These are phyloP conservation scores for Ilex aquifolium DNA, from an alignment of 257 asterid genomes.

Conservation along the genomic window DNA sequence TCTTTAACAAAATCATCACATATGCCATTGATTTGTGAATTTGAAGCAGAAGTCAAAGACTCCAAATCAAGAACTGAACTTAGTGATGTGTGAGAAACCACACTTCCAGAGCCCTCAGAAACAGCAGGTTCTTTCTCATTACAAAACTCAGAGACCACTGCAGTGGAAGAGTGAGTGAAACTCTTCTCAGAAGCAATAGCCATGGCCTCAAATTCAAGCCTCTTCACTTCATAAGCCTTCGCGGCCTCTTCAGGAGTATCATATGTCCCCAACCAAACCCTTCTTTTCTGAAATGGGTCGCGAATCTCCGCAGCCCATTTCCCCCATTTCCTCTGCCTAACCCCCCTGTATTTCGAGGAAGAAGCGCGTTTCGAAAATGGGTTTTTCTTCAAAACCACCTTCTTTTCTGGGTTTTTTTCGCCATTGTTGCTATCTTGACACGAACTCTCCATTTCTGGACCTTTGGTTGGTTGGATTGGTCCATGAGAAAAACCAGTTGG, in stretches of 20 bases:
- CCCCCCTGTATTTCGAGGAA: conserved; percentile 15
- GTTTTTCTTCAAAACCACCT: neutral
- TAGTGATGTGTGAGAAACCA: conserved; percentile 39
- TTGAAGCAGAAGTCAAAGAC: conserved; percentile 25
- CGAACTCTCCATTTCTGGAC: neutral
- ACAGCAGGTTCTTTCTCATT: conserved; percentile 3
- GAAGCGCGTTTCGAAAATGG: neutral
- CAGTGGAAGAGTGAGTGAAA: conserved; percentile 14
- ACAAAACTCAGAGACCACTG: conserved; percentile 12
- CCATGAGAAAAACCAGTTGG: neutral
- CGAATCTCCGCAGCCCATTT: conserved; percentile 33
- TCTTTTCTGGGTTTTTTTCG: neutral
- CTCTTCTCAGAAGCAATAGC: conserved; percentile 20
- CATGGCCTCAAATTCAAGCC: conserved; percentile 15
- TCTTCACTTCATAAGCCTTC: conserved; percentile 15
- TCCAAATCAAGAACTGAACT: conserved; percentile 50
- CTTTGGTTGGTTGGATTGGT: neutral
- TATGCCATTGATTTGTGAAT: neutral
- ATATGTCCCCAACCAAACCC: conserved; percentile 30
- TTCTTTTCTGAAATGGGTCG: conserved; percentile 8
- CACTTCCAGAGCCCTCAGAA: conserved; percentile 51
- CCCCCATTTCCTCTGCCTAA: conserved; percentile 23
- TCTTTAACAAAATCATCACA: neutral
- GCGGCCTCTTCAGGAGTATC: conserved; percentile 26
- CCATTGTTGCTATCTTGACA: neutral